Base-by-base conservation (phyloP, 1,284 basidiomycete genomes). In the Papiliotrema flavescens region DNA sequence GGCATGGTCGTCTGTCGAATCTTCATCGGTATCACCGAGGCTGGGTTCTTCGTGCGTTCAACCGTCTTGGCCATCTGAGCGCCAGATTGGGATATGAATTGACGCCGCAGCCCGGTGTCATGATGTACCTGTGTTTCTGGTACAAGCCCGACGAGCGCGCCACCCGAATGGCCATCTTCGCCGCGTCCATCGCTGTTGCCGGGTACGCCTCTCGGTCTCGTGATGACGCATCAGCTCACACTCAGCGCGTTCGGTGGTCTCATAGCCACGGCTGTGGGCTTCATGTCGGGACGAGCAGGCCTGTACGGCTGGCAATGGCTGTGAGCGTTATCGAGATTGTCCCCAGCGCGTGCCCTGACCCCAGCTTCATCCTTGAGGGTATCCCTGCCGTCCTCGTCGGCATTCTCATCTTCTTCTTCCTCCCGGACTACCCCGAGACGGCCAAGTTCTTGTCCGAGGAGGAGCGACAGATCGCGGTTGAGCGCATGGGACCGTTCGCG, bases 401-500 rank as follows among this genome's bases (percentile, higher is more conserved):
- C 0, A 26, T 80, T 32, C 41, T 79, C 19, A 67, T 79, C 41
- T 76, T 64, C 53, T 75, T 78, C 52, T 65, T 73, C 62, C 70
- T 80, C n/a, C 79, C 79, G 14, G 77, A 81, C 62, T 81, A 75
- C 56, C 79, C 79, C 0, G 78, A 80, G 63, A 79, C 77, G 7
- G 78, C 77, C 22, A 62, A 60, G 24, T 81, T 85, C 69, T 74
- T 92, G 43, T 85, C 80, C 34, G 84, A 86, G 57, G 78, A 82
- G 9, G 87, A 92, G 67, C 82, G 88, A 8, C 79, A 80, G 51
- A 75, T 92, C 28, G 87, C 87, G 0, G 59, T 88, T 23, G 82
- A 82, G 17, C 81, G 89, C 47, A 84, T 88, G 80, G 89, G 87
- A 60, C 79, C 85, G 51, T 82, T 83, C 23, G 82, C 83, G 0